Evolutionary conservation across 805 yeast genomes (phyloP), one percentile per base, ranked within the genome.

Genomic region (Candida chauliodis): DNA sequence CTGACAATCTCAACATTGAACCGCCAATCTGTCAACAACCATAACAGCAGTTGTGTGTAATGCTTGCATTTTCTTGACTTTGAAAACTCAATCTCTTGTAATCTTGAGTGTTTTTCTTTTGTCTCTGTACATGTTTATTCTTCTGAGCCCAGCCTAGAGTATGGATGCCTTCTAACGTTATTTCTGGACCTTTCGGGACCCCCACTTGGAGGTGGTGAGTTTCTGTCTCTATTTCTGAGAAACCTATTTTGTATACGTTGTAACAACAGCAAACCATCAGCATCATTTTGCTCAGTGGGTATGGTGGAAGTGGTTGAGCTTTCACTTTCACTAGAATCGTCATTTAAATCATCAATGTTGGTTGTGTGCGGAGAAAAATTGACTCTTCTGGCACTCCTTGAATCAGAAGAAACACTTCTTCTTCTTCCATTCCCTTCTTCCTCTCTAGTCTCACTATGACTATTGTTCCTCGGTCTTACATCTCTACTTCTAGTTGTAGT

Each of bases 91-190:
- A n/a, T n/a, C n/a, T n/a, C n/a, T n/a, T n/a, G n/a, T n/a, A n/a
- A n/a, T n/a, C n/a, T n/a, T n/a, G n/a, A n/a, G n/a, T n/a, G n/a
- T n/a, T n/a, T n/a, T n/a, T n/a, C n/a, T n/a, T n/a, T n/a, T n/a
- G n/a, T n/a, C n/a, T n/a, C n/a, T n/a, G n/a, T n/a, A n/a, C n/a
- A n/a, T 21, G 15, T 26, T 26, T 26, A 26, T 26, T 26, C 29
- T 10, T 19, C 23, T 5, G 32, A 26, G 8, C 29, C 29, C 29
- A 10, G 50, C 34, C 54, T 46, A 2, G 45, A 37, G 33, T 55
- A 53, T 3, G 58, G 59, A 43, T 53, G 58, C 6, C 50, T 34
- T 37, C 58, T 44, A 7, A 47, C 49, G 8, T 29, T 41, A 16
- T 34, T 35, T 37, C 47, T 40, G 2, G 52, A 40, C 34, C 56